phyloP scores from a whole-genome alignment of 139 green algal species.

The Dunaliella sp. region DNA sequence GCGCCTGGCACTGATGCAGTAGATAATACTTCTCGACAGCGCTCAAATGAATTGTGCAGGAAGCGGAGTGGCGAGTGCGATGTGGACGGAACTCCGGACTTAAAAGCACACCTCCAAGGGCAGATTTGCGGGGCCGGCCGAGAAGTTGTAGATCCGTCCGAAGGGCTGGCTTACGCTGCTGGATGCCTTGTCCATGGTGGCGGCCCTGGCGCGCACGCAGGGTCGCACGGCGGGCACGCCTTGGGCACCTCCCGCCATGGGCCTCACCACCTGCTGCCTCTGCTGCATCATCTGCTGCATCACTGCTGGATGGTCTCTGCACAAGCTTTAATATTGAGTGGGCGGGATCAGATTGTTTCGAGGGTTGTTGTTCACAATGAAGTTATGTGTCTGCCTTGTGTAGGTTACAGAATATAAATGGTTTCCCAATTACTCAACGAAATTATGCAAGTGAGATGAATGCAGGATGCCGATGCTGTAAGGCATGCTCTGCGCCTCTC shows the following conservation, averaged over 20 bases:
- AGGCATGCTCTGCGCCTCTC: not conserved
- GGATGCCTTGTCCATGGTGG: not conserved
- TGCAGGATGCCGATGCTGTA: not conserved
- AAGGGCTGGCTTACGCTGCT: not conserved
- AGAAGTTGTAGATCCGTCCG: conserved; percentile 53
- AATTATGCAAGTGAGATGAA: too few species aligned
- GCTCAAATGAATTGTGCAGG: not conserved
- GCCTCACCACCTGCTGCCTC: not conserved
- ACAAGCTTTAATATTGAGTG: too few species aligned
- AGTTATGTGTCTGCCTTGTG: too few species aligned
- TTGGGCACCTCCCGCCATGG: not conserved
- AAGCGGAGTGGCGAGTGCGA: too few species aligned
- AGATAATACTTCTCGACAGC: not conserved
- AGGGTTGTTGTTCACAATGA: too few species aligned
- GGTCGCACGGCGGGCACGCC: not conserved
- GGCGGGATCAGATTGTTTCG: too few species aligned
- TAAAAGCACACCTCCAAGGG: conserved; percentile 53
- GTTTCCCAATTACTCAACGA: too few species aligned
- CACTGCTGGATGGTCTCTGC: too few species aligned
- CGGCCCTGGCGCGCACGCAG: not conserved
- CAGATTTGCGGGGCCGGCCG: conserved; percentile 84
- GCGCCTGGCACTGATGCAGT: not conserved
- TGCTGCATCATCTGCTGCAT: not conserved
- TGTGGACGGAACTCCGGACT: too few species aligned
- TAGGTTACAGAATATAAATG: not conserved